A percentile compares a stretch with the other conserved stretches of the same genome.
Evolutionary conservation across 1,139 yeast species (phyloP).

Genomic region (Scheffersomyces titani): DNA sequence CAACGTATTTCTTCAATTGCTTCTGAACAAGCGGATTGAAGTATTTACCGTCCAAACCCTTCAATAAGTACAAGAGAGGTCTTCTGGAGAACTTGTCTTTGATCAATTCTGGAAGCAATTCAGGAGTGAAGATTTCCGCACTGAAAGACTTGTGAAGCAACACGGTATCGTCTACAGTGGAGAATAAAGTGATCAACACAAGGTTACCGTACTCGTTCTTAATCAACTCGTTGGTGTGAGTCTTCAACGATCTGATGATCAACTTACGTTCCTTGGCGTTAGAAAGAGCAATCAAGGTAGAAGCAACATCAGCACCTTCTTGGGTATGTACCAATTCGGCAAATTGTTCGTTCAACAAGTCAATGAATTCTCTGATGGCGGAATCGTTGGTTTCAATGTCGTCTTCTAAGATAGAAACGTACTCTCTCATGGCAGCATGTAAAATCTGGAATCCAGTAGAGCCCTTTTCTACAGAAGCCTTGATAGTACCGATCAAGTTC

Average conservation of each 20-base stretch:
- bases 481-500: constrained; percentile 80
- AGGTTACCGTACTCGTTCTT: constrained; percentile 84
- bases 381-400: constrained; percentile 47
- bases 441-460: constrained; percentile 94
- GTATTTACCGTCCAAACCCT: constrained; percentile 80
- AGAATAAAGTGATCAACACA: constrained; percentile 75
- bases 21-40: constrained; percentile 71
- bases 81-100: constrained; percentile 82
- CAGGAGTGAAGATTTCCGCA: constrained; percentile 56
- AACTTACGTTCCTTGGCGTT: constrained; percentile 90
- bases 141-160: constrained; percentile 72
- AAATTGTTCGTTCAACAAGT: constrained; percentile 79
- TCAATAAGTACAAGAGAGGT: constrained; percentile 79
- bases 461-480: constrained; percentile 92
- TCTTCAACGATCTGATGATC: constrained; percentile 69
- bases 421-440: constrained; percentile 95
- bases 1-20: constrained; percentile 61
- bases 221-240: constrained; percentile 72
- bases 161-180: constrained; percentile 94
- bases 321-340: constrained; percentile 95
- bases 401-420: constrained; percentile 64
- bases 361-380: constrained; percentile 81
- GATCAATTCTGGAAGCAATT: constrained; percentile 57
- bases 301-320: constrained; percentile 92
- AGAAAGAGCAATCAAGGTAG: constrained; percentile 75